Base-by-base conservation (phyloP, 345 rosid genomes). In the Brassica rapa region DNA sequence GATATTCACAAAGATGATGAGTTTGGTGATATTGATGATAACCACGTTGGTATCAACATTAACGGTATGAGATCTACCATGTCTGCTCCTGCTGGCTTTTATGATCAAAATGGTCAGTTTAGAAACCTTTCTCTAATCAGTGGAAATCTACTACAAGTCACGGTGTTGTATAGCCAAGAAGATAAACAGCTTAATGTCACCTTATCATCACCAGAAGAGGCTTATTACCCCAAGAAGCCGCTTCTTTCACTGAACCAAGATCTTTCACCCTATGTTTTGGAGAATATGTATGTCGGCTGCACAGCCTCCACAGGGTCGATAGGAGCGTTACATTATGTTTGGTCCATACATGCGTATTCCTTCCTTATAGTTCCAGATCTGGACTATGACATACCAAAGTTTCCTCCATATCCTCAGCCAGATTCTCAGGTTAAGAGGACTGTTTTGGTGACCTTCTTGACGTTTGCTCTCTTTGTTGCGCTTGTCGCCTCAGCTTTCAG, bases 21-120 rank as follows among this genome's bases (percentile, higher is more conserved):
- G 53, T 86, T 93, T 62, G 81, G 32, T 7, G 96, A 93, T 70
- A 89, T 84, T 11, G 24, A 90, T 65, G 96, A 88, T 76, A 91
- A 93, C 80, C 98, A 91, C 81, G 87, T 91, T 16, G 96, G 98
- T 14, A 81, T 93, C 70, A 86, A 93, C 77, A 80, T 93, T 8
- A 76, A 91, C 66, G 85, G 87, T 33, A 23, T 93, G 81, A 62
- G 0, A 3, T 93, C 98, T 3, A 84, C n/a, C 6, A 62, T 43
- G 39, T 90, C 96, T n/a, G 89, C 60, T 33, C 37, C 89, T 25
- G 97, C 91, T 6, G 87, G 77, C 6, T 86, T 86, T 82, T 86
- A 82, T 70, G 82, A 74, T 67, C 82, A 71, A 1, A 68, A 81
- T 8, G 81, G 82, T 16, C 64, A 83, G 1, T 75, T 72, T 79